Percentiles rank a stretch among this genome's conserved stretches.
Conservation (phyloP, 2,329 filamentous ascomycete genomes). For the Atkinsonella texensis region DNA sequence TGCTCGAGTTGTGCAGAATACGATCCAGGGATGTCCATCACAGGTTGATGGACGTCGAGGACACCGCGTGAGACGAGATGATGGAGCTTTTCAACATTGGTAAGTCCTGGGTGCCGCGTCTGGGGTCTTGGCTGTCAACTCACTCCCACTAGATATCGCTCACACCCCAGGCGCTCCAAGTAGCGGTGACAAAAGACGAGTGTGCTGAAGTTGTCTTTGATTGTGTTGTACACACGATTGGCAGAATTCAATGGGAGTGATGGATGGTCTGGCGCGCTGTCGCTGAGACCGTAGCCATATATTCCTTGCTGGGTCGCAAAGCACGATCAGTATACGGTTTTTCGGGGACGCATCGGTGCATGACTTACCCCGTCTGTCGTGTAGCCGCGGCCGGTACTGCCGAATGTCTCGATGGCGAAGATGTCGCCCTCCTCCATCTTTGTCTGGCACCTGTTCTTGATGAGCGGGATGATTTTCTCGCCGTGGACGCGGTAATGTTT, state of each 20-base stretch:
- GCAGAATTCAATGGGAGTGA: slow-evolving; percentile 37
- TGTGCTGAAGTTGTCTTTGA: slow-evolving; percentile 50
- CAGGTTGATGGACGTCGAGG: slow-evolving; percentile 42
- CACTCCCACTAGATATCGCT: slow-evolving; percentile 46
- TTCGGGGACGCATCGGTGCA: background rate
- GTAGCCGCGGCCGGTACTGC: slow-evolving; percentile 74
- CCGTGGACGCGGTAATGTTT: slow-evolving; percentile 78
- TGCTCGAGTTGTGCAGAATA: slow-evolving; percentile 55
- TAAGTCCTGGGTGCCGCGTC: slow-evolving; percentile 7
- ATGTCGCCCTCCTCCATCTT: slow-evolving; percentile 95
- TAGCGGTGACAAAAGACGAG: slow-evolving; percentile 51
- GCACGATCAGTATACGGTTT: background rate
- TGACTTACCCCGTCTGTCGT: slow-evolving; percentile 59
- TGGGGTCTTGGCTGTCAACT: slow-evolving; percentile 13
- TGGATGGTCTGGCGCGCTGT: slow-evolving; percentile 22
- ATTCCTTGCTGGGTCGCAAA: slow-evolving; percentile 27
- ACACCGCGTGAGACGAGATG: slow-evolving; percentile 44
- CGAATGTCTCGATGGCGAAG: slow-evolving; percentile 90
- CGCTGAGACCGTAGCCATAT: slow-evolving; percentile 37
- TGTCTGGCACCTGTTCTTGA: slow-evolving; percentile 68
- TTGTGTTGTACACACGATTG: slow-evolving; percentile 43
- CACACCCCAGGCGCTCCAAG: slow-evolving; percentile 48
- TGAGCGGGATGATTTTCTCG: slow-evolving; percentile 78
- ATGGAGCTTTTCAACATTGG: slow-evolving; percentile 33
- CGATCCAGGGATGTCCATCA: slow-evolving; percentile 46